Evolutionary conservation across 164 flowering plant genomes (phyloP), one percentile per base, ranked within the genome.

Genomic region (Liriodendron chinense): DNA sequence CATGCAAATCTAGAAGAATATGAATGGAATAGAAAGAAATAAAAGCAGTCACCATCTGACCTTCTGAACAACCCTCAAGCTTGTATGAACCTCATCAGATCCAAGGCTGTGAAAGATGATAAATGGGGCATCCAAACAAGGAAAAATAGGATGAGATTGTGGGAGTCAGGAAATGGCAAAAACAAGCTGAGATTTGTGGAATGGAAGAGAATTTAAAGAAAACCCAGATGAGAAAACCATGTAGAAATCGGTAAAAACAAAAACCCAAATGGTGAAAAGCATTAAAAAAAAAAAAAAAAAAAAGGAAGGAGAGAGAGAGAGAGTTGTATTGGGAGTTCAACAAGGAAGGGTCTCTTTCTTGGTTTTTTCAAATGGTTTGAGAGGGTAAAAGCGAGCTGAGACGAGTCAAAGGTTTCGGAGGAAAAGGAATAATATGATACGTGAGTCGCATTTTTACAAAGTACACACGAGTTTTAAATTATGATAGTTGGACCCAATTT

Each of bases 361-460:
- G 80, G 83, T 80, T 74, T 78, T 78, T 81, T 81, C 83, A 81
- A 81, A 81, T 78, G 76, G 80, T 75, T 78, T 81, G 76, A 76
- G 80, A 81, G 83, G 80, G 83, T 77, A 81, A 77, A 80, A 78
- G 66, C 18, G 59, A 70, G 59, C 34, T 63, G 70, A 76, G 69
- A 69, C 9, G 24, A 69, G 73, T 70, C 18, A 47, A 72, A 77
- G 68, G 68, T 65, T 71, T 25, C 48, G 69, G 34, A 49, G 69
- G 72, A 23, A 23, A 59, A 63, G 18, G 18, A 63, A 50, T 69
- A 25, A 64, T 65, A 63, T 48, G 68, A 28, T 59, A 12, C 24
- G 26, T 26, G 70, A 26, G 65, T 76, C 73, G 71, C 71, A 63
- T 74, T 74, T 53, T 53, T 12, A 10, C 18, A 53, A 53, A 0